These are phyloP conservation scores for Vicia villosa DNA, from an alignment of 306 rosid genomes.

Conservation along the genomic window DNA sequence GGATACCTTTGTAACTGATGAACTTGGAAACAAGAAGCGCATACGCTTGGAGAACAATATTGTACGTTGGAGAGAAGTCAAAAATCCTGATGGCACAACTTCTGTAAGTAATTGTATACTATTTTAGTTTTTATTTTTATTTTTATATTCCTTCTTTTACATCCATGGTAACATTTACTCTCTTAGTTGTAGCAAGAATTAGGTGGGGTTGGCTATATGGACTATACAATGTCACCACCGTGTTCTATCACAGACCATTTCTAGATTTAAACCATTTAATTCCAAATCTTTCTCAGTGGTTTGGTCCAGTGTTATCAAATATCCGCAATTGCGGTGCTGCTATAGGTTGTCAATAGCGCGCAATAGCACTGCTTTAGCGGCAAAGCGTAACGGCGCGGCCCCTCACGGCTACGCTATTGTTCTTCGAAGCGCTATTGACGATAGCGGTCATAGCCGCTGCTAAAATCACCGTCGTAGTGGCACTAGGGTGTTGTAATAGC, in stretches of 20 bases:
- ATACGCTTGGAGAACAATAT: constrained; percentile 96
- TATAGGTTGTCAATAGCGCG: no score
- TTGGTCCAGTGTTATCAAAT: neutral
- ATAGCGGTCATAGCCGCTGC: no score
- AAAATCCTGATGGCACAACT: constrained; percentile 69
- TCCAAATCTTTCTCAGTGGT: neutral
- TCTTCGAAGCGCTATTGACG: no score
- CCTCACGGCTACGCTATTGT: no score
- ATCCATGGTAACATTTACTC: constrained; percentile 13
- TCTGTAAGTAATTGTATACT: constrained; percentile 59
- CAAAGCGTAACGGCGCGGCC: no score
- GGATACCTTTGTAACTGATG: constrained; percentile 96
- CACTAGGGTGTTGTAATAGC: no score
- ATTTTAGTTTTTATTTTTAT: constrained; percentile 29
- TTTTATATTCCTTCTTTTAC: neutral
- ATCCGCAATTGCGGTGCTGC: no score
- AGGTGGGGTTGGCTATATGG: constrained; percentile 4
- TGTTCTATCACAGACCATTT: neutral
- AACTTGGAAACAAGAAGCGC: constrained; percentile 90
- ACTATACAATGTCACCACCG: neutral
- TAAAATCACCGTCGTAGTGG: no score
- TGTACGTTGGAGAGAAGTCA: constrained; percentile 83
- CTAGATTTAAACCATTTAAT: neutral
- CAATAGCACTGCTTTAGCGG: no score
- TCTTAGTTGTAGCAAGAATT: constrained; percentile 11